phyloP scores from a whole-genome alignment of 352 stramenopile genomes.

The Phytopythium montanum region DNA sequence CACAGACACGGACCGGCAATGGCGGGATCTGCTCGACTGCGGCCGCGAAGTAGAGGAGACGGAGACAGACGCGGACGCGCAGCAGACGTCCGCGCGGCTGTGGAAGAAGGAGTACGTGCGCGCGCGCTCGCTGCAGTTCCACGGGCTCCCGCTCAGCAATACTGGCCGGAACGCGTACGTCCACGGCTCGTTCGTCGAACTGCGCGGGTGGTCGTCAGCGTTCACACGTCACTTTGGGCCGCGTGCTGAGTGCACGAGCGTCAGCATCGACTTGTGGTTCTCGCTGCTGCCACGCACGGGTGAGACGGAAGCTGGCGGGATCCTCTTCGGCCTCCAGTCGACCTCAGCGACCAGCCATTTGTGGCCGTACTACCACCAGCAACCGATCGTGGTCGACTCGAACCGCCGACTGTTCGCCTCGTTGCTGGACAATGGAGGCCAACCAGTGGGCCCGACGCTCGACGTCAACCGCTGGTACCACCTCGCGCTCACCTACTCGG shows the following conservation, averaged over 20 bases:
- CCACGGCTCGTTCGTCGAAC: background rate
- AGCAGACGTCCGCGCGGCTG: background rate
- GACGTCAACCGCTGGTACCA: slow-evolving; percentile 37
- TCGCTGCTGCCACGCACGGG: slow-evolving; percentile 13
- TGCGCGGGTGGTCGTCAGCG: background rate
- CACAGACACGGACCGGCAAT: background rate
- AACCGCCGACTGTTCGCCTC: slow-evolving; percentile 39
- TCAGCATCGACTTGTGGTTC: slow-evolving; percentile 42
- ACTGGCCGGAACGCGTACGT: background rate
- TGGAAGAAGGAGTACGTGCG: slow-evolving; percentile 5
- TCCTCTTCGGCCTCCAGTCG: slow-evolving; percentile 42
- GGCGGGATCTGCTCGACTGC: background rate
- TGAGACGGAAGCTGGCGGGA: slow-evolving; percentile 15
- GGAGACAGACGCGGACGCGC: background rate
- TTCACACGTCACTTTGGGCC: slow-evolving; percentile 16
- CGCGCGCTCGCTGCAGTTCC: slow-evolving; percentile 4
- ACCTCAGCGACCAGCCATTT: slow-evolving; percentile 14
- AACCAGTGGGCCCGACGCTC: slow-evolving; percentile 17
- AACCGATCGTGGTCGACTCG: slow-evolving; percentile 34
- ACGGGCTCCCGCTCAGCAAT: background rate
- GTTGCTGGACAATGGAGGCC: slow-evolving; percentile 19
- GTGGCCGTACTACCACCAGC: slow-evolving; percentile 42
- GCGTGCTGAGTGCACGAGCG: slow-evolving; percentile 13
- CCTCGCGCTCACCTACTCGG: slow-evolving; percentile 34
- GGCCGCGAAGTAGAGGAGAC: background rate